Evolutionary conservation across 1,284 basidiomycete species (phyloP), one percentile per base, ranked within the genome.

Genomic region (Microbotryum saponariae): DNA sequence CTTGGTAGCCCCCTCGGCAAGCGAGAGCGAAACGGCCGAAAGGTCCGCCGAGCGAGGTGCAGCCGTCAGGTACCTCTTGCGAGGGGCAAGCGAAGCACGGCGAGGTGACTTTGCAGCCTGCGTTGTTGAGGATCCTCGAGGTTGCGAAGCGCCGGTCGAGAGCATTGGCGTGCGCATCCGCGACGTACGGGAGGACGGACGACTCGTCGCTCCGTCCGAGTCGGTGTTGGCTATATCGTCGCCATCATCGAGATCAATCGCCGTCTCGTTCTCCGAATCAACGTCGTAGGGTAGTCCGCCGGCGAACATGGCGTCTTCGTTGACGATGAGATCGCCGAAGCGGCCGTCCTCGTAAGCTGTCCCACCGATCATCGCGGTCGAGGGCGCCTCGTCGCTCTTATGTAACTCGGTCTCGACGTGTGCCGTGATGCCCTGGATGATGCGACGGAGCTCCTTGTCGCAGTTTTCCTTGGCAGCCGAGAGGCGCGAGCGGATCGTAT

Each of bases 391-490:
- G 57, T 75, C 63, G 4, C 74, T 74, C 51, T 77, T 75, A 55
- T 77, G 77, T 64, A 94, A 81, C 67, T 86, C 83, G 72, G 91
- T 86, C 77, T 98, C 94, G 70, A 97, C 96, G 77, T 91, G 97
- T 33, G 84, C 78, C 64, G 93, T 94, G 79, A 98, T 92, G 62
- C 86, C 89, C 74, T 89, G 86, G 58, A 94, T 89, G 72, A 97
- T 89, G 71, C 89, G 86, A 73, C 87, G 85, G 14, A 98, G 82
- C 73, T 96, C 91, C 77, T 88, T 88, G 82, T 98, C 92, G 79
- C 94, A 98, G 69, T 89, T 88, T 59, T 88, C 85, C 79, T 98
- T 98, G 62, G 94, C 92, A 1, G 87, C 87, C 76, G 88, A 88
- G 75, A 97, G 85, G 59, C 94, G 87, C 70, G 91, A 85, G 53